Evolutionary conservation across 2,329 filamentous ascomycete genomes (phyloP), one percentile per base, ranked within the genome.

Genomic region (Aureobasidium lini): DNA sequence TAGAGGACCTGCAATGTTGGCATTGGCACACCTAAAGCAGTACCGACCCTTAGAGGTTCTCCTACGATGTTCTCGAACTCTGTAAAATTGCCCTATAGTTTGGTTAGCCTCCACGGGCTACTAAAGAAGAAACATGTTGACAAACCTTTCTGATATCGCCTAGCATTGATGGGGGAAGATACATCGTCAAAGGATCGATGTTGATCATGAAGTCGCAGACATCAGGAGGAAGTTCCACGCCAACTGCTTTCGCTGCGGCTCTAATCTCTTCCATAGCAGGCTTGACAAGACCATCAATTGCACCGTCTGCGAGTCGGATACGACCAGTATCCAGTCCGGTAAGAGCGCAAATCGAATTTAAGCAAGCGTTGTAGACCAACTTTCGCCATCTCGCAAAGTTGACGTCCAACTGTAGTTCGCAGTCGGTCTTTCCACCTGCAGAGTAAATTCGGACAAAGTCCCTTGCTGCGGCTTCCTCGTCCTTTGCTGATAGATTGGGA

Each of bases 11-110:
- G 69, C 34, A 84, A 67, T 15, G 76, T 80, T 0, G 81, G 80
- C 70, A 78, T 79, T 1, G 70, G 60, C 1, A 84, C 79, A 1
- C 80, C 80, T 0, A 72, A 67, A 34, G 66, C 67, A 62, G 76
- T 75, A 0, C 76, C 82, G 63, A 80, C 81, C 2, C 78, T 70
- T 47, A 84, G 61, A n/a, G 81, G 80, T 70, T 84, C 81, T 1
- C 81, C 81, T 3, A 84, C 68, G 37, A 84, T 75, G 62, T 78
- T 81, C 66, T 84, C 81, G 49, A 77, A 75, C 67, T 85, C 82
- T 61, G 81, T 79, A 56, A 76, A 79, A 64, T 82, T 83, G 15
- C 80, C 77, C 77, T 59, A 42, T 8, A 10, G 4, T 18, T 34
- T 15, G 8, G 28, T 59, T 13, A 59, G 57, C 36, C 18, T 18